phyloP scores from a whole-genome alignment of 345 rosid species.

The Euphorbia peplus region DNA sequence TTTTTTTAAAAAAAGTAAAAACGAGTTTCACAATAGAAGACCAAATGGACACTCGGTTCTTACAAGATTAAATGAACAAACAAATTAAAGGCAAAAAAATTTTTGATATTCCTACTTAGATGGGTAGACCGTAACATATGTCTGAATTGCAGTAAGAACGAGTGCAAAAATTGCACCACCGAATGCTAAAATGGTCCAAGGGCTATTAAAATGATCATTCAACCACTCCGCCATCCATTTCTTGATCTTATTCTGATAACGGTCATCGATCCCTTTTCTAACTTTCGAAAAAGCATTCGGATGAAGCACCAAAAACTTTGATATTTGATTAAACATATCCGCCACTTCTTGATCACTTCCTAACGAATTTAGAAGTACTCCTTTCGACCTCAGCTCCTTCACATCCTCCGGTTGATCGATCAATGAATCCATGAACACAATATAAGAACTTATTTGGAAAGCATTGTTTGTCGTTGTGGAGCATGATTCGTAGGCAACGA shows the following conservation, averaged over 20 bases:
- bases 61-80: too few species aligned
- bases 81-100: too few species aligned
- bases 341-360: not conserved
- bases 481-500: not conserved
- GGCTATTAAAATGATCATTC: not conserved
- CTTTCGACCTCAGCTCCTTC: not conserved
- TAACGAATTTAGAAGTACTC: not conserved
- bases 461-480: not conserved
- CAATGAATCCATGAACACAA: not conserved
- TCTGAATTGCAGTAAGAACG: not conserved
- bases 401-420: not conserved
- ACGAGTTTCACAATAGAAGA: too few species aligned
- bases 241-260: not conserved
- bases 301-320: not conserved
- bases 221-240: not conserved
- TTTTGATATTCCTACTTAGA: too few species aligned
- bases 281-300: not conserved
- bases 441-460: not conserved
- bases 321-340: not conserved
- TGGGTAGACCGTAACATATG: not conserved
- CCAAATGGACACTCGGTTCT: too few species aligned
- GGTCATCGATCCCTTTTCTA: not conserved
- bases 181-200: constrained; percentile 1
- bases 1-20: too few species aligned
- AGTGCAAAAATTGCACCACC: not conserved